These are phyloP conservation scores for Clonostachys solani DNA, from an alignment of 2,329 filamentous ascomycete genomes.

Conservation along the genomic window DNA sequence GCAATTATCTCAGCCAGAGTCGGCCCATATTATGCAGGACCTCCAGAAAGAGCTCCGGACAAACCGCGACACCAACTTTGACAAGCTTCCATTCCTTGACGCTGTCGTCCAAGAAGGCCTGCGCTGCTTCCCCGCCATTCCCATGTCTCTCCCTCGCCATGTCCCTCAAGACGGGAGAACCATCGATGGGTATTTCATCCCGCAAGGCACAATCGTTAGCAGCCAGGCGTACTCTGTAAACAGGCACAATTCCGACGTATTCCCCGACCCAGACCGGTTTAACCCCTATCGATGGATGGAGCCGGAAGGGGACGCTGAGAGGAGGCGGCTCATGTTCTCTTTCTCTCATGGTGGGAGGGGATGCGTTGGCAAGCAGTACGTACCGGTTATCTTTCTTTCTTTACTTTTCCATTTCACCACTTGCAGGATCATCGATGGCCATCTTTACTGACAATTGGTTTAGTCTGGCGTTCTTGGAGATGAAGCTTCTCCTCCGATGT, in stretches of 20 bases:
- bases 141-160: slow-evolving; percentile 61
- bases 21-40: slow-evolving; percentile 10
- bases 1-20: slow-evolving; percentile 37
- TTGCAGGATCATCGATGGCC: background rate
- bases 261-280: slow-evolving; percentile 73
- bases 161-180: slow-evolving; percentile 48
- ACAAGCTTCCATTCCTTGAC: slow-evolving; percentile 20
- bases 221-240: slow-evolving; percentile 59
- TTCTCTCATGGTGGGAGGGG: slow-evolving; percentile 63
- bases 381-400: slow-evolving; percentile 8
- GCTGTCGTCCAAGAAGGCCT: slow-evolving; percentile 6
- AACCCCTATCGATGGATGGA: slow-evolving; percentile 81
- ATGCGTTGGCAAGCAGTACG: slow-evolving; percentile 65
- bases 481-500: slow-evolving; percentile 61
- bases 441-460: background rate
- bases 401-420: background rate
- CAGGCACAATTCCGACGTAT: slow-evolving; percentile 59
- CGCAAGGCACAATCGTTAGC: slow-evolving; percentile 51
- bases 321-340: slow-evolving; percentile 58
- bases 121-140: slow-evolving; percentile 56
- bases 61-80: slow-evolving; percentile 19
- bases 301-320: slow-evolving; percentile 67
- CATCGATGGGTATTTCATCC: slow-evolving; percentile 51
- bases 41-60: slow-evolving; percentile 35
- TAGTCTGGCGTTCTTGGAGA: slow-evolving; percentile 59